Percentiles rank a stretch among this genome's conserved stretches.
phyloP scores from a whole-genome alignment of 257 asterid genomes.

The Przewalskia tangutica region DNA sequence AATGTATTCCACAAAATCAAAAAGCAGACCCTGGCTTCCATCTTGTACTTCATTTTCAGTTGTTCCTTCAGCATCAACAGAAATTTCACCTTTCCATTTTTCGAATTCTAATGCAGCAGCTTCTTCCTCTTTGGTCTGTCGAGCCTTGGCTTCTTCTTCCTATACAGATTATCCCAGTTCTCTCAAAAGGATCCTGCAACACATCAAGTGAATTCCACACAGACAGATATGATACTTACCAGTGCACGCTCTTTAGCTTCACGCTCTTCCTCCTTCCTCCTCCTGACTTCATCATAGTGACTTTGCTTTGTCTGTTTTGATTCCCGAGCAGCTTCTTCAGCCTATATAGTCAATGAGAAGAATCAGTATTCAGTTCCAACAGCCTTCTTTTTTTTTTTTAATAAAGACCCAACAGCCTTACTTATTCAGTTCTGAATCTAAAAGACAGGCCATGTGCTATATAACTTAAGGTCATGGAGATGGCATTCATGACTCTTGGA shows the following conservation, averaged over 20 bases:
- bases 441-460: neutral
- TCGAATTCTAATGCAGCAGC: slow-evolving; percentile 88
- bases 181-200: neutral
- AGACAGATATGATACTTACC: slow-evolving; percentile 33
- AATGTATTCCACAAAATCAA: slow-evolving; percentile 85
- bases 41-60: slow-evolving; percentile 77
- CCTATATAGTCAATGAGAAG: slow-evolving; percentile 26
- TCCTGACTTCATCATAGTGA: slow-evolving; percentile 83
- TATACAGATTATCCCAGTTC: slow-evolving; percentile 19
- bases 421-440: neutral
- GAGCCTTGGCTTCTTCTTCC: slow-evolving; percentile 97
- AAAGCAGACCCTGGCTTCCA: slow-evolving; percentile 75
- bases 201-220: neutral
- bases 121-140: slow-evolving; percentile 85
- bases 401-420: no score
- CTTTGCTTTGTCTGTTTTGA: slow-evolving; percentile 80
- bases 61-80: slow-evolving; percentile 96
- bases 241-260: slow-evolving; percentile 81
- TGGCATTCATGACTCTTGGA: no score
- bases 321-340: slow-evolving; percentile 68
- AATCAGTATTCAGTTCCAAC: neutral
- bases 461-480: neutral
- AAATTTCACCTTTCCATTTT: slow-evolving; percentile 89
- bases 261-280: slow-evolving; percentile 91
- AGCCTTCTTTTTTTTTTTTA: no score